Evolutionary conservation across 306 rosid species (phyloP).

Genomic region (Hippophae gyantsensis): DNA sequence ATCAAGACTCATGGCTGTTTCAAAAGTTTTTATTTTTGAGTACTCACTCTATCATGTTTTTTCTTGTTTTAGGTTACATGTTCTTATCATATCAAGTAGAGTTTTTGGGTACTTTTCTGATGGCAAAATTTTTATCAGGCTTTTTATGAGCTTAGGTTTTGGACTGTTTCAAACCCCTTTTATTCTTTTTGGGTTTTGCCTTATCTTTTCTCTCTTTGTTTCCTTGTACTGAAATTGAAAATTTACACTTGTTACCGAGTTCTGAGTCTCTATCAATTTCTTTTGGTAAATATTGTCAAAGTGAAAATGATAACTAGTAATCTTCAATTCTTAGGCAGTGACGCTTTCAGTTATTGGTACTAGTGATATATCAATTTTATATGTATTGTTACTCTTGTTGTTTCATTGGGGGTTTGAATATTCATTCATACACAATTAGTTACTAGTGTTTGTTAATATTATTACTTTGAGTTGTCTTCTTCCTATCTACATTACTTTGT

Average conservation of each 20-base stretch:
- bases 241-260: neutral
- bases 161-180: constrained; percentile 28
- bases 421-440: constrained; percentile 34
- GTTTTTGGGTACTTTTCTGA: no score
- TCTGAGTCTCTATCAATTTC: no score
- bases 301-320: neutral
- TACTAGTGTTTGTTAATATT: constrained; percentile 28
- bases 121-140: constrained; percentile 20
- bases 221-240: neutral
- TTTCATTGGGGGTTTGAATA: constrained; percentile 27
- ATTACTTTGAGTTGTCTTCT: constrained; percentile 61
- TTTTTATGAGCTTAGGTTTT: constrained; percentile 40
- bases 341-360: constrained; percentile 32
- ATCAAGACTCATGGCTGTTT: constrained; percentile 38
- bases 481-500: constrained; percentile 25
- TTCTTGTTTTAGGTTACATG: no score
- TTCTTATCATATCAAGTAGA: no score
- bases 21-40: constrained; percentile 25
- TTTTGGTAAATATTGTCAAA: no score
- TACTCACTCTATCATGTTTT: neutral
- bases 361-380: constrained; percentile 5
- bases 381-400: constrained; percentile 32
- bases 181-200: constrained; percentile 1
- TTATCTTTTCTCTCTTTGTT: neutral
- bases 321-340: constrained; percentile 13